These are phyloP conservation scores for Aspergillus nidulans DNA, from an alignment of 495 filamentous ascomycete genomes.

Conservation along the genomic window DNA sequence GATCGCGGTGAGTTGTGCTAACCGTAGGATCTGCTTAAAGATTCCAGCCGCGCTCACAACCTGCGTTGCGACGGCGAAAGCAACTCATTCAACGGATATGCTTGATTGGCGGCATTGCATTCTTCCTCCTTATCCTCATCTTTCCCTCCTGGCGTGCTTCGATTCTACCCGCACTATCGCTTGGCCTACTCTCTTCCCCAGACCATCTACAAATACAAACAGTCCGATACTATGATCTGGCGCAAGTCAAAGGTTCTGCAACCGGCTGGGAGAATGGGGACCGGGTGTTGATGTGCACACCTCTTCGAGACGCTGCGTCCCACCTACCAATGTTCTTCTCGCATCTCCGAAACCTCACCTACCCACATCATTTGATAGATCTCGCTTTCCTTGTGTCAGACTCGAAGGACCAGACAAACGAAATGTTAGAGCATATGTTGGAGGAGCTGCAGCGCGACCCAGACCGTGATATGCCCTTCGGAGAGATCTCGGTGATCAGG, in stretches of 20 bases:
- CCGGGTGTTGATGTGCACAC: conserved; percentile 91
- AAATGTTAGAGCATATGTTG: conserved; percentile 66
- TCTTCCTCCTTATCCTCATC: conserved; percentile 65
- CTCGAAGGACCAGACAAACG: conserved; percentile 88
- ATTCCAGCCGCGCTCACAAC: conserved; percentile 82
- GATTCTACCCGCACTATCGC: conserved; percentile 56
- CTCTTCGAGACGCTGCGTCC: conserved; percentile 85
- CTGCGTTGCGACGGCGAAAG: conserved; percentile 66
- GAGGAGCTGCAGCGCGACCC: conserved; percentile 74
- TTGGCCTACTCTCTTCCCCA: conserved; percentile 63
- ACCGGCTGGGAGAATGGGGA: conserved; percentile 94
- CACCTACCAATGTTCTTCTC: conserved; percentile 98
- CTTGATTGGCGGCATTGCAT: conserved; percentile 41
- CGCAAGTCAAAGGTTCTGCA: conserved; percentile 80
- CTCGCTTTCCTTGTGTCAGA: conserved; percentile 96
- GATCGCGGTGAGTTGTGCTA: neutral
- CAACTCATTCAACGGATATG: conserved; percentile 68
- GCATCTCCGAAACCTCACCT: conserved; percentile 93
- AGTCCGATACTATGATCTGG: conserved; percentile 93
- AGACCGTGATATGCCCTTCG: conserved; percentile 77
- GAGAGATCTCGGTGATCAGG: conserved; percentile 95
- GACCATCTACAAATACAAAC: conserved; percentile 83
- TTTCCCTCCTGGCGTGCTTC: conserved; percentile 65
- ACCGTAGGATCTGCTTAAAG: conserved; percentile 37
- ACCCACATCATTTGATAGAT: conserved; percentile 94